These are phyloP conservation scores for Eremomyces bilateralis DNA, from an alignment of 495 filamentous ascomycete species.

Conservation along the genomic window DNA sequence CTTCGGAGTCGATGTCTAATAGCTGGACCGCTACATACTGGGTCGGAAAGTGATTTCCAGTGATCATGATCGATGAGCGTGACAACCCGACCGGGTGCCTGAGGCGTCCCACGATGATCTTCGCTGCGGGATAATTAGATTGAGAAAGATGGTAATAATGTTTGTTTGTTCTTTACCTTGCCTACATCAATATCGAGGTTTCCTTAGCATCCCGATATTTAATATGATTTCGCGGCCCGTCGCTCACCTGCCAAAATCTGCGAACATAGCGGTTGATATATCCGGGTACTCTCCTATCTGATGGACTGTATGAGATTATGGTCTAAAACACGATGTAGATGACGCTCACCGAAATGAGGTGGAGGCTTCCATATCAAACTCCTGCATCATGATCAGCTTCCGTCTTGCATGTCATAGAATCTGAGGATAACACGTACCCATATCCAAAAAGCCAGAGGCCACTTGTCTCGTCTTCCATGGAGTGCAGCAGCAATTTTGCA, in stretches of 20 bases:
- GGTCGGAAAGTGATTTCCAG: constrained; percentile 63
- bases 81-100: constrained; percentile 72
- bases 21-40: constrained; percentile 14
- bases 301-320: constrained; percentile 1
- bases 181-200: constrained; percentile 20
- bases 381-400: constrained; percentile 24
- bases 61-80: constrained; percentile 67
- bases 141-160: neutral
- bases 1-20: neutral
- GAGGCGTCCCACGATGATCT: constrained; percentile 85
- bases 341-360: constrained; percentile 62
- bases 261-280: constrained; percentile 90
- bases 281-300: constrained; percentile 69
- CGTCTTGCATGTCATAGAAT: constrained; percentile 3
- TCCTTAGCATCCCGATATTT: constrained; percentile 11
- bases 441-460: constrained; percentile 92
- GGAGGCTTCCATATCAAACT: constrained; percentile 98
- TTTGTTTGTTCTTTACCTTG: constrained; percentile 24
- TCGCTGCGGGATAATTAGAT: constrained; percentile 29
- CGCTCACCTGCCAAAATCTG: constrained; percentile 82
- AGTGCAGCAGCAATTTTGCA: too few relatives aligned
- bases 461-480: too few relatives aligned
- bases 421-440: constrained; percentile 34
- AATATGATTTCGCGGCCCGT: neutral
- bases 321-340: neutral